Evolutionary conservation across 257 asterid genomes (phyloP).

Genomic region (Asclepias syriaca): DNA sequence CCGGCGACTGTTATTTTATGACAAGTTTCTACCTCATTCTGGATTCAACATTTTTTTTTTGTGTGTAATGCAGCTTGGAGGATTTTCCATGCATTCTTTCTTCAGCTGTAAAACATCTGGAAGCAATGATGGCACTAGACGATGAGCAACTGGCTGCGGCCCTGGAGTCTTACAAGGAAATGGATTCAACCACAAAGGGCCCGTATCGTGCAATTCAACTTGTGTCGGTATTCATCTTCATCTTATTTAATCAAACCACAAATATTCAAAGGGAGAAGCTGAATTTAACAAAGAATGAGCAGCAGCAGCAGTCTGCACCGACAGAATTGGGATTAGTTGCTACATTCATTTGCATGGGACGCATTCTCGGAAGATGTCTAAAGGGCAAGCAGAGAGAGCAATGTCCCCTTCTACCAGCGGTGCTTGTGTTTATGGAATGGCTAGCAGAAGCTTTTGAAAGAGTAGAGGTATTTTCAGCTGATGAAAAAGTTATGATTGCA

Average conservation of each 20-base stretch:
- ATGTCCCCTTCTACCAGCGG: conserved; percentile 71
- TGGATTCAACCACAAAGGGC: conserved; percentile 58
- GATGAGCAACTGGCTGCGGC: conserved; percentile 38
- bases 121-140: conserved; percentile 40
- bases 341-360: conserved; percentile 62
- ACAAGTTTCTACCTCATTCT: neutral
- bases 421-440: conserved; percentile 75
- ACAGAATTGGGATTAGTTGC: conserved; percentile 49
- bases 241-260: conserved; percentile 40
- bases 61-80: conserved; percentile 55
- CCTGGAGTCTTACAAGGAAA: conserved; percentile 46
- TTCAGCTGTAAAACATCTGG: conserved; percentile 54
- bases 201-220: conserved; percentile 77
- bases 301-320: conserved; percentile 26
- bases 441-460: conserved; percentile 44
- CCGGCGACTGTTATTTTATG: neutral
- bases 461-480: conserved; percentile 31
- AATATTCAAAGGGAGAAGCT: conserved; percentile 33
- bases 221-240: conserved; percentile 65
- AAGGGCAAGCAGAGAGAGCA: conserved; percentile 19
- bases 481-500: conserved; percentile 52
- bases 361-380: conserved; percentile 58
- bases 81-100: conserved; percentile 57
- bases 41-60: neutral
- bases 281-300: conserved; percentile 24